phyloP scores from a whole-genome alignment of 306 rosid species.

The Malus domestica region DNA sequence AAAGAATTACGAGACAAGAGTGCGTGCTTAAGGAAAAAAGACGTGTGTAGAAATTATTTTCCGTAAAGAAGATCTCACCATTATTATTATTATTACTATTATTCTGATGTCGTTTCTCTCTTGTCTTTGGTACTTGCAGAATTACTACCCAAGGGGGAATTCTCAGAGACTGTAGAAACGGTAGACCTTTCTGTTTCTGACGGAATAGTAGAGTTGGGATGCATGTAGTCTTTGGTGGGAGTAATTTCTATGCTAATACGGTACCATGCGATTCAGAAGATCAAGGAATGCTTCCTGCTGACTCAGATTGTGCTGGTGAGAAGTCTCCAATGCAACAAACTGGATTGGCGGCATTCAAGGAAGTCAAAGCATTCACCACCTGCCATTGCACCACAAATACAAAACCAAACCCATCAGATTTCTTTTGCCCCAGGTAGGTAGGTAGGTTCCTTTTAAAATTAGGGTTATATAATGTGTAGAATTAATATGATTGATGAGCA shows the following conservation, averaged over 20 bases:
- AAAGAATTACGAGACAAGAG: neutral
- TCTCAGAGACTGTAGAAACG: slow-evolving; percentile 5
- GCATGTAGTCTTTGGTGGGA: neutral
- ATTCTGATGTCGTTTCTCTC: neutral
- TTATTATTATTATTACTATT: neutral
- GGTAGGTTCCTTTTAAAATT: neutral
- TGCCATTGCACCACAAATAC: slow-evolving; percentile 12
- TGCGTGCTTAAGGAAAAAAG: too few relatives aligned
- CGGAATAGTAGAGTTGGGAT: slow-evolving; percentile 1
- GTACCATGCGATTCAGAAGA: slow-evolving; percentile 15
- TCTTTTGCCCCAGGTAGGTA: neutral
- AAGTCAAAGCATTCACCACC: slow-evolving; percentile 47
- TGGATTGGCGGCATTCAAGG: slow-evolving; percentile 30
- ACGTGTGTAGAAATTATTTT: too few relatives aligned
- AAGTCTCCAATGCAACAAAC: slow-evolving; percentile 23
- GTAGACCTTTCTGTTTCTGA: slow-evolving; percentile 11
- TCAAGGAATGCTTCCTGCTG: slow-evolving; percentile 18
- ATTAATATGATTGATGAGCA: neutral
- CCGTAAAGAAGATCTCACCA: neutral
- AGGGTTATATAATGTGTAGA: neutral
- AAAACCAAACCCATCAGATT: neutral
- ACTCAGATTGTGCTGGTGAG: slow-evolving; percentile 44
- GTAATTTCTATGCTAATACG: slow-evolving; percentile 9
- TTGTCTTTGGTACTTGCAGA: neutral
- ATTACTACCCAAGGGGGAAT: slow-evolving; percentile 5